phyloP scores from a whole-genome alignment of 495 filamentous ascomycete genomes.

The Xanthoparmelia taractica region DNA sequence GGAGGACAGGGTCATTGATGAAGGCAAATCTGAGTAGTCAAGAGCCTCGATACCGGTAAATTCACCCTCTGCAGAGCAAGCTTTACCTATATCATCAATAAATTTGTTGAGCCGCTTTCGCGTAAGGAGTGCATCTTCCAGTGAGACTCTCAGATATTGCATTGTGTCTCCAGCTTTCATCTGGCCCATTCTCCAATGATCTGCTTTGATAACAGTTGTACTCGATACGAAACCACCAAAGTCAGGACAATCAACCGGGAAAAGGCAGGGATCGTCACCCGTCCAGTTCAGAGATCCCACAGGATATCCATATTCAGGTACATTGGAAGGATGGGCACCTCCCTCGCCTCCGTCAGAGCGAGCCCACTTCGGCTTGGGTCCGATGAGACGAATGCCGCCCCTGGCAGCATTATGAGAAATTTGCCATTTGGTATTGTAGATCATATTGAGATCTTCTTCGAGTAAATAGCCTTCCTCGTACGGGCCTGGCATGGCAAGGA shows the following conservation, averaged over 20 bases:
- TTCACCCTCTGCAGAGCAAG: slow-evolving; percentile 14
- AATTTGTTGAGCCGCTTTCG: slow-evolving; percentile 33
- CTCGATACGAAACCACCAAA: slow-evolving; percentile 52
- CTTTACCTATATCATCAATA: slow-evolving; percentile 31
- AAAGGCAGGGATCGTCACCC: slow-evolving; percentile 51
- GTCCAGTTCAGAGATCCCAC: slow-evolving; percentile 50
- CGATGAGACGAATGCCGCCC: slow-evolving; percentile 50
- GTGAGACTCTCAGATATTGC: slow-evolving; percentile 38
- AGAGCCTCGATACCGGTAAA: slow-evolving; percentile 29
- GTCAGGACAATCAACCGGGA: slow-evolving; percentile 51
- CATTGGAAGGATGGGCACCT: slow-evolving; percentile 51
- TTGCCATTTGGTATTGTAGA: slow-evolving; percentile 49
- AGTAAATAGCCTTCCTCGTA: slow-evolving; percentile 49
- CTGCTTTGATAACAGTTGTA: slow-evolving; percentile 47
- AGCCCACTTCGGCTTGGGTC: slow-evolving; percentile 49
- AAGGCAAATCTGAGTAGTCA: slow-evolving; percentile 15
- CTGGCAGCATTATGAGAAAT: slow-evolving; percentile 52
- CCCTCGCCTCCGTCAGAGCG: slow-evolving; percentile 52
- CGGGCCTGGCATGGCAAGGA: slow-evolving; percentile 50
- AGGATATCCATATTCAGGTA: slow-evolving; percentile 54
- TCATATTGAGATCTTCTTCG: slow-evolving; percentile 45
- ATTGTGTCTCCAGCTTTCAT: slow-evolving; percentile 52
- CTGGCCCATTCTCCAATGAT: slow-evolving; percentile 54
- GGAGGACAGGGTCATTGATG: slow-evolving; percentile 10
- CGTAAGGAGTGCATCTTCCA: slow-evolving; percentile 39